Percentiles rank a stretch among this genome's conserved stretches.
Evolutionary conservation across 805 yeast genomes (phyloP).

Genomic region (Ogataea chonburiensis): DNA sequence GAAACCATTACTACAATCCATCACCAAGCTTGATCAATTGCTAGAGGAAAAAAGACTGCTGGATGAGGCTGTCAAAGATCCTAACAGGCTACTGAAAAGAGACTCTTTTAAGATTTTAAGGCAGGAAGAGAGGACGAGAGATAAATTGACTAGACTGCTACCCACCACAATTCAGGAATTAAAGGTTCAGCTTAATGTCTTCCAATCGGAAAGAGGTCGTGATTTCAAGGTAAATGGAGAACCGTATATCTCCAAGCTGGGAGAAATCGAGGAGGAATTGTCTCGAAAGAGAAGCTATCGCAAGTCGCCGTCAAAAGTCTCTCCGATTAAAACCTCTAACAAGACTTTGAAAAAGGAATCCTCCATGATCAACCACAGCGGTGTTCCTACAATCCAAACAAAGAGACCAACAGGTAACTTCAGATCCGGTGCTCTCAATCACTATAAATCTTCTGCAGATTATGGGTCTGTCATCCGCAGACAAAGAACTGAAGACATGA

Average conservation of each 20-base stretch:
- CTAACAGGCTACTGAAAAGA: constrained; percentile 72
- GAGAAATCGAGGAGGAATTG: constrained; percentile 24
- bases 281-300: constrained; percentile 13
- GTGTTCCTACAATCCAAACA: too few species aligned
- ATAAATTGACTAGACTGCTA: constrained; percentile 60
- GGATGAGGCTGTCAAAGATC: constrained; percentile 70
- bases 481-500: constrained; percentile 17
- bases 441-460: constrained; percentile 7
- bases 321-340: not conserved
- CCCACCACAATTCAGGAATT: constrained; percentile 62
- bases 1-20: constrained; percentile 54
- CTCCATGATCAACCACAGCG: not conserved
- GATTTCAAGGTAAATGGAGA: constrained; percentile 48
- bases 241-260: constrained; percentile 38
- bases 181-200: constrained; percentile 44
- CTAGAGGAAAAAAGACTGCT: constrained; percentile 60
- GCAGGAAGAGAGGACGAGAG: constrained; percentile 76
- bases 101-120: constrained; percentile 76
- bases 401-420: constrained; percentile 1
- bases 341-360: not conserved
- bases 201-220: constrained; percentile 42
- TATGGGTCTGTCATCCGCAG: constrained; percentile 25
- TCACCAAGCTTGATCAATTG: constrained; percentile 54
- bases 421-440: too few species aligned
- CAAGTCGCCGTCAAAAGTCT: constrained; percentile 19